Evolutionary conservation across 2,329 filamentous ascomycete genomes (phyloP).

Genomic region (Fusarium equiseti): DNA sequence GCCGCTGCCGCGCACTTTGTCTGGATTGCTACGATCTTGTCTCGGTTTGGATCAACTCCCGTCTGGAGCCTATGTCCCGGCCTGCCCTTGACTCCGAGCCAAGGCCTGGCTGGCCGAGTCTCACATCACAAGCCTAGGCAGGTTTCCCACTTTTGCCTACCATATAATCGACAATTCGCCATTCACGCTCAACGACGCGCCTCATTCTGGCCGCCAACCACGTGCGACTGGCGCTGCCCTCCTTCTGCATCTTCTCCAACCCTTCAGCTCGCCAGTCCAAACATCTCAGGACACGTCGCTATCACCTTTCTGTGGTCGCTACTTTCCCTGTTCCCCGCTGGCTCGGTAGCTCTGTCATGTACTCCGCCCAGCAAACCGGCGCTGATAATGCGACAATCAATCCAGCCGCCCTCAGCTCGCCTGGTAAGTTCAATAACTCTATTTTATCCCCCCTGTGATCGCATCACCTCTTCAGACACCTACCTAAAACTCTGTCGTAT

Average conservation of each 20-base stretch:
- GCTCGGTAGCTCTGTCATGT: slow-evolving; percentile 52
- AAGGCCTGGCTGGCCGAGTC: slow-evolving; percentile 40
- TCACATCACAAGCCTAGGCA: slow-evolving; percentile 39
- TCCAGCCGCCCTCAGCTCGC: slow-evolving; percentile 85
- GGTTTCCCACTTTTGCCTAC: slow-evolving; percentile 36
- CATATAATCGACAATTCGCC: slow-evolving; percentile 46
- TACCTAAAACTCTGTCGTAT: slow-evolving; percentile 15
- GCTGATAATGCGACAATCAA: slow-evolving; percentile 92
- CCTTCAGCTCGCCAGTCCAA: slow-evolving; percentile 60
- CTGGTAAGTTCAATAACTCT: slow-evolving; percentile 67
- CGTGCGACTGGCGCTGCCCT: slow-evolving; percentile 62
- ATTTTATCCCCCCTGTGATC: slow-evolving; percentile 27
- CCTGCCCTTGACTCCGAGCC: slow-evolving; percentile 37
- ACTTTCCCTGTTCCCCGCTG: slow-evolving; percentile 41
- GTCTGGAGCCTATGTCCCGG: slow-evolving; percentile 33
- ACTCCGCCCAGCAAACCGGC: slow-evolving; percentile 69
- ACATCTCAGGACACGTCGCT: slow-evolving; percentile 73
- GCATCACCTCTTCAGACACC: slow-evolving; percentile 28
- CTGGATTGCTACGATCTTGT: slow-evolving; percentile 39
- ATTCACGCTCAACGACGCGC: slow-evolving; percentile 44
- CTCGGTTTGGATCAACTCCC: slow-evolving; percentile 33
- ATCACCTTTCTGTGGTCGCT: slow-evolving; percentile 53
- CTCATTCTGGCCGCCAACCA: slow-evolving; percentile 60
- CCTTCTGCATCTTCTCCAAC: slow-evolving; percentile 57
- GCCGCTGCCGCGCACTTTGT: slow-evolving; percentile 30